Evolutionary conservation across 2,329 filamentous ascomycete genomes (phyloP).

Genomic region (Myrmaecium sp.): DNA sequence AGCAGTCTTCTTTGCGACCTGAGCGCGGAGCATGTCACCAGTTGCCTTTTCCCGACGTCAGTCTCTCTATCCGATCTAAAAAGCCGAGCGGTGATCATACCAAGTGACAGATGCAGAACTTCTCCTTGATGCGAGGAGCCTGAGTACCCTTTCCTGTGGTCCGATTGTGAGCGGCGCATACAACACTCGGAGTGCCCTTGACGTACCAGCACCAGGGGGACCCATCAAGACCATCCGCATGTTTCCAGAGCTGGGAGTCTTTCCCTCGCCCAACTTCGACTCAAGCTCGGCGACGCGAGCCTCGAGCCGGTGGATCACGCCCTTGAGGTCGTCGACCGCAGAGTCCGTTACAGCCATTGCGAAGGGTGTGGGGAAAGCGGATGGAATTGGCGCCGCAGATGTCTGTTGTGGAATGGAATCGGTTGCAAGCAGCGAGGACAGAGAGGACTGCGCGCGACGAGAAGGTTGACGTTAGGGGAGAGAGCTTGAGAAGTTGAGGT

Average conservation of each 20-base stretch:
- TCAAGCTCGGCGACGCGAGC: slow-evolving; percentile 75
- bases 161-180: slow-evolving; percentile 10
- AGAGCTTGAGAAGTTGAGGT: no score
- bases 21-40: slow-evolving; percentile 96
- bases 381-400: no score
- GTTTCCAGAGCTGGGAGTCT: slow-evolving; percentile 27
- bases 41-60: slow-evolving; percentile 50
- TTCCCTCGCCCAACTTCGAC: slow-evolving; percentile 35
- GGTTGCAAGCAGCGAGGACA: no score
- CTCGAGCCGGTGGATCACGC: slow-evolving; percentile 70
- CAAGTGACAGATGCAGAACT: slow-evolving; percentile 92
- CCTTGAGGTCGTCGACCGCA: slow-evolving; percentile 63
- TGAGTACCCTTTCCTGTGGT: slow-evolving; percentile 88
- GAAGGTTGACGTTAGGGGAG: no score
- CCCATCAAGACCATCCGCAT: slow-evolving; percentile 97
- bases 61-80: not conserved
- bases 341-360: slow-evolving; percentile 79
- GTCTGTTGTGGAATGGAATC: no score
- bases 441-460: no score
- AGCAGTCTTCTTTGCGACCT: slow-evolving; percentile 92
- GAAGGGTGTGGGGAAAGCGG: not conserved
- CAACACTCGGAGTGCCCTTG: slow-evolving; percentile 4
- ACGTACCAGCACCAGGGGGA: slow-evolving; percentile 86
- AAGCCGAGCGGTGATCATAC: slow-evolving; percentile 35
- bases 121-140: slow-evolving; percentile 95